phyloP scores from a whole-genome alignment of 2,329 filamentous ascomycete species.

The Talaromyces sp. region DNA sequence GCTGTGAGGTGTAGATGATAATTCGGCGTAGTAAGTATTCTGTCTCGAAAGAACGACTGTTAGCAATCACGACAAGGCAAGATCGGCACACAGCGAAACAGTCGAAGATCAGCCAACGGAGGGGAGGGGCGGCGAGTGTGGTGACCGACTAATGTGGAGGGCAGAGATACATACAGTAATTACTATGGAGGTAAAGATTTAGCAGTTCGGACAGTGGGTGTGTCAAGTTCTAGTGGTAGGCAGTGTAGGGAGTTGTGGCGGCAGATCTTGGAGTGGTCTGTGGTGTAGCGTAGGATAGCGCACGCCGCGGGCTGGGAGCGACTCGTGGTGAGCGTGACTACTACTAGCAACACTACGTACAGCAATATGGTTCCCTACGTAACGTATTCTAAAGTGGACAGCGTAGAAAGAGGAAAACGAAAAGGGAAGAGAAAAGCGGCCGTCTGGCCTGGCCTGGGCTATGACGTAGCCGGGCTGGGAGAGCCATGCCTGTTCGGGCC shows the following conservation, averaged over 20 bases:
- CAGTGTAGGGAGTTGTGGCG: constrained; percentile 1
- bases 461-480: constrained; percentile 15
- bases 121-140: not conserved
- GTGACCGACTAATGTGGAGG: not conserved
- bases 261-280: constrained; percentile 2
- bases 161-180: not conserved
- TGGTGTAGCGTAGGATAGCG: not conserved
- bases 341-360: not conserved
- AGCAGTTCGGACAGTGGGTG: not conserved
- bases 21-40: not conserved
- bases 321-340: not conserved
- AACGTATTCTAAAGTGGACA: constrained; percentile 3
- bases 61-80: not conserved
- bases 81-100: not conserved
- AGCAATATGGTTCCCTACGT: not conserved
- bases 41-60: not conserved
- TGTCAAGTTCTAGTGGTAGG: too few relatives aligned
- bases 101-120: not conserved
- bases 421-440: not conserved
- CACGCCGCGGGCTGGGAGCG: not conserved
- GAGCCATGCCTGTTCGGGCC: not conserved
- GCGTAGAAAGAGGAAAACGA: not conserved
- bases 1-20: not conserved
- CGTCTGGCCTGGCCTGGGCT: constrained; percentile 6
- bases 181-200: not conserved